Percentiles rank a stretch among this genome's conserved stretches.
Evolutionary conservation across 2,329 filamentous ascomycete species (phyloP).

Genomic region (Trichoderma oligosporum): DNA sequence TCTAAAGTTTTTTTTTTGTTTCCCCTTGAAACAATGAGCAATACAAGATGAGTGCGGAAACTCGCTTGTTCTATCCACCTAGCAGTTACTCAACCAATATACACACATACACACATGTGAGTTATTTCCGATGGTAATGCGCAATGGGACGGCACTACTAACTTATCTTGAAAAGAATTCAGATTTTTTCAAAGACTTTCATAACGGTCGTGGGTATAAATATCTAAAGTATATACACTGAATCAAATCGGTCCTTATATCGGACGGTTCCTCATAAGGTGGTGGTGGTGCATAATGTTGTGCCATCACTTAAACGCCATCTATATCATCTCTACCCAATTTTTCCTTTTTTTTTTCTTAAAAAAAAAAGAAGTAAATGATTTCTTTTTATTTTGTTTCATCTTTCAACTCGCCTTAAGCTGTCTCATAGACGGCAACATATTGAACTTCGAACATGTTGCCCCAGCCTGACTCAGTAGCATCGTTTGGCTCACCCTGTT

Average conservation of each 20-base stretch:
- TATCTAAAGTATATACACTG: conserved; percentile 11
- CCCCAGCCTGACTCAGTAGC: conserved; percentile 36
- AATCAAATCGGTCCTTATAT: not conserved
- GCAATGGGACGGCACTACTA: too few relatives aligned
- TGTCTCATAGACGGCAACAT: conserved; percentile 39
- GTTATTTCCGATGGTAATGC: too few relatives aligned
- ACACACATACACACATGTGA: too few relatives aligned
- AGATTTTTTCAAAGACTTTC: not conserved
- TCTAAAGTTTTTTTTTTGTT: too few relatives aligned
- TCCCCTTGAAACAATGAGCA: too few relatives aligned
- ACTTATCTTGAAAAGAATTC: not conserved
- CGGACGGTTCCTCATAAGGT: not conserved
- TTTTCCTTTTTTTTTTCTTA: not conserved
- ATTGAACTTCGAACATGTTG: conserved; percentile 41
- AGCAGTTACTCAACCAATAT: too few relatives aligned
- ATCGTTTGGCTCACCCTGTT: conserved; percentile 34
- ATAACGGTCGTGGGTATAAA: conserved; percentile 10
- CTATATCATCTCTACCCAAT: not conserved
- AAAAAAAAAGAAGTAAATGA: too few relatives aligned
- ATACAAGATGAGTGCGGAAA: too few relatives aligned
- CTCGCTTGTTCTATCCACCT: too few relatives aligned
- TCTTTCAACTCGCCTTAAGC: conserved; percentile 5
- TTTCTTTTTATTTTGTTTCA: not conserved
- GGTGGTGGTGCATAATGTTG: not conserved
- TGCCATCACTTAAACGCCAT: not conserved